These are phyloP conservation scores for Geranium brycei DNA, from an alignment of 345 rosid genomes.

Conservation along the genomic window DNA sequence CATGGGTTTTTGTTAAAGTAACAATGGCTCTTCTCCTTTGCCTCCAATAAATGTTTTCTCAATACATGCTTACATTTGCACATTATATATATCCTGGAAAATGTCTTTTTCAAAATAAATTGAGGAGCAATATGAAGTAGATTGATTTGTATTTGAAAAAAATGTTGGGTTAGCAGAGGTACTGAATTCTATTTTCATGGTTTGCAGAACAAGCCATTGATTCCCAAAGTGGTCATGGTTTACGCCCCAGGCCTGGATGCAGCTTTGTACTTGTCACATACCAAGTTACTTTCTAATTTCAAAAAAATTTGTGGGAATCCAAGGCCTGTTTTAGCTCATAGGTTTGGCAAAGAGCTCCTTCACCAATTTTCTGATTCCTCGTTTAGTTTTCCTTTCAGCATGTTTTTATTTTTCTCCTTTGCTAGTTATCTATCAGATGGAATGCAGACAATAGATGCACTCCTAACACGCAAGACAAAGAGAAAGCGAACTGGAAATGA, in stretches of 20 bases:
- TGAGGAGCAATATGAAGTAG: background rate
- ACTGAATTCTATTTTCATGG: conserved; percentile 5
- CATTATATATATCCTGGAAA: background rate
- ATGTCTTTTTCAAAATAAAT: background rate
- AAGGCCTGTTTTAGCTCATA: conserved; percentile 56
- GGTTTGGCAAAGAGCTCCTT: conserved; percentile 38
- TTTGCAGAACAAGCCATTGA: conserved; percentile 84
- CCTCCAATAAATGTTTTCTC: background rate
- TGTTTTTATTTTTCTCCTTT: conserved; percentile 10
- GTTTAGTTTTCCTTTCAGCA: background rate
- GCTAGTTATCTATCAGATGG: conserved; percentile 79
- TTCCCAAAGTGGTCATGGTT: conserved; percentile 81
- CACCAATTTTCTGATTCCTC: background rate
- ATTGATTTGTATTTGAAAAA: background rate
- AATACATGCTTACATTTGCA: background rate
- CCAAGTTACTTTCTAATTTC: conserved; percentile 51
- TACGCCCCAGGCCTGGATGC: conserved; percentile 94
- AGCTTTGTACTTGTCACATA: conserved; percentile 58
- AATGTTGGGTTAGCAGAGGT: background rate
- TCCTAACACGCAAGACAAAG: conserved; percentile 67
- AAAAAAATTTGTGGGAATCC: conserved; percentile 70
- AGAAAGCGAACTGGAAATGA: conserved; percentile 30
- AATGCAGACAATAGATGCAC: conserved; percentile 63
- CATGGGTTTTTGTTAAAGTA: conserved; percentile 88
- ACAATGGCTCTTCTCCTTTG: background rate